Base-by-base conservation (phyloP, 768 basidiomycete genomes). In the Ramaria rubella region DNA sequence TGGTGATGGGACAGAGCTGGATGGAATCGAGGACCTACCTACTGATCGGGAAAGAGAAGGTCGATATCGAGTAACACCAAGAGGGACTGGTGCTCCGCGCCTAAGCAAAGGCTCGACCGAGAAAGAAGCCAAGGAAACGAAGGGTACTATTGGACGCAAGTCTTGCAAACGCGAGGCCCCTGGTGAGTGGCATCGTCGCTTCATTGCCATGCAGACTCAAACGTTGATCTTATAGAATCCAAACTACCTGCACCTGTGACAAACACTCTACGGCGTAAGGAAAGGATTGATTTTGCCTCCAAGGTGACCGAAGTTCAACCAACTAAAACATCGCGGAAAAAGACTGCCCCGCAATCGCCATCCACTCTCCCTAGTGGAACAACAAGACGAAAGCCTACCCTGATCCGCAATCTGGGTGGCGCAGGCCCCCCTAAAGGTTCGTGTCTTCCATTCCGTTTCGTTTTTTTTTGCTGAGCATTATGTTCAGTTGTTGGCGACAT, bases 401-500 rank as follows among this genome's bases (percentile, higher is more conserved):
- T 95, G 23, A 94, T 94, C 60, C 84, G 90, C 27, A 89, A 94
- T 71, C 72, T 94, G 24, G 86, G 87, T 59, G 82, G 84, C 58
- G 66, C 74, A 36, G 70, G 71, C 57, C 77, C 80, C 23, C 78
- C 90, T 11, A 94, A 91, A 81, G 84, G 92, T 94, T 60, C 29
- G 79, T 66, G 43, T 8, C 29, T 14, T 21, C 45, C 33, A 40
- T 43, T 45, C 58, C 49, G 50, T 23, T 36, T 36, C 57, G 21
- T 42, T 29, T 5, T 9, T 48, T 30, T 11, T n/a, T 51, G 29
- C 31, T 51, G 48, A 56, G n/a, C 24, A 24, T 44, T 54, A 49
- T 59, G n/a, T n/a, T 43, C 65, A 95, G 95, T 92, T 45, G 81
- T 95, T 57, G 94, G 93, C 21, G 91, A 94, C 54, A 99, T 99